Evolutionary conservation across 1,284 basidiomycete genomes (phyloP), one percentile per base, ranked within the genome.

Genomic region (Puccinia horiana): DNA sequence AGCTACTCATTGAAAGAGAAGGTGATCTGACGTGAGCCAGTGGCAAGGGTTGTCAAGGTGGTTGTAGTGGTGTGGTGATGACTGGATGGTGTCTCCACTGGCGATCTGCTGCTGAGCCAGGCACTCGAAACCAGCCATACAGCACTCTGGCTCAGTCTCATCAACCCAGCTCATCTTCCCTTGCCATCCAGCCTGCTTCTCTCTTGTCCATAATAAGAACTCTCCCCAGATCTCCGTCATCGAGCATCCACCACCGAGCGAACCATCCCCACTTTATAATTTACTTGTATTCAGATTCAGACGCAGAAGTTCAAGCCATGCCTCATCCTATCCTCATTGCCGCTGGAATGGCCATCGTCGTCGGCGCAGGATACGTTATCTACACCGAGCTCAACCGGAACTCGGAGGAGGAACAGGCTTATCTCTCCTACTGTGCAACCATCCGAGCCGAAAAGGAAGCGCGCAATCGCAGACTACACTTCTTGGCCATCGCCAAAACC

Each of bases 301-400:
- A 37, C 35, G 37, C 9, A 29, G 11, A 40, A 74, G 6, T 32
- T 32, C 26, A 2, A 52, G 49, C 20, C 72, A 74, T 74, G 72
- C 72, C 72, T 26, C 47, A 58, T 56, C 72, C 72, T 29, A 54
- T 74, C 49, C 20, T 74, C 32, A 54, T 74, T 42, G 72, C 72
- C 20, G 72, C 72, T 8, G 72, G 72, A n/a, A 58, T 74, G 72
- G 72, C 54, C 20, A 74, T 74, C 72, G 26, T 54, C 49, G 32
- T 52, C 29, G 72, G 72, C 18, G 49, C 72, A 37, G 72, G 72
- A 54, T 74, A 74, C 29, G 49, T 74, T 2, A 56, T 74, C 37
- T 52, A 54, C 49, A 54, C 29, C 26, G 72, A 74, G 54, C 54
- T 74, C 16, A 74, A 54, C 20, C 16, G n/a, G 2, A 54, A 52